Evolutionary conservation across 768 basidiomycete genomes (phyloP), one percentile per base, ranked within the genome.

Genomic region (Mycena olivaceomarginata): DNA sequence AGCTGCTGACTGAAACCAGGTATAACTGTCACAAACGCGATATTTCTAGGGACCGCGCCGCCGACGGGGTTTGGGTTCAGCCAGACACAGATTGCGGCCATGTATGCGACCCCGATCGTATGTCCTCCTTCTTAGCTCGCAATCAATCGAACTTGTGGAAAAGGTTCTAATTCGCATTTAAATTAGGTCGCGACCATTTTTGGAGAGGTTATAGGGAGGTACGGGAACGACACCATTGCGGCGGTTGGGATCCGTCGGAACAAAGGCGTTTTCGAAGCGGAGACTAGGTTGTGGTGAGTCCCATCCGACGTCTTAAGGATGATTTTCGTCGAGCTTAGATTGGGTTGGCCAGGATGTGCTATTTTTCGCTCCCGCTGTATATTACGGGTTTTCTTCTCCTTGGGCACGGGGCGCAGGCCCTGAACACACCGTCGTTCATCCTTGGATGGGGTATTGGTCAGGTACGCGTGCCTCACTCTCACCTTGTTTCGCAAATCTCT

Each of bases 231-330:
- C 67, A 85, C 85, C 82, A 86, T 91, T 46, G 89, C 90, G 82
- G 84, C 86, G 67, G 37, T 83, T 20, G 85, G 82, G 57, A 89
- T 91, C 77, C 85, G 88, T 22, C 78, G 86, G 43, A 90, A 91
- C 79, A 77, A 82, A 0, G 92, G 92, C 63, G 87, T 92, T 59
- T 92, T 92, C 82, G 87, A 88, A 69, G 89, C 92, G 4, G 92
- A 93, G 81, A 87, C 77, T 75, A 86, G 88, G 16, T 67, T 89
- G 31, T 89, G 88, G 88, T 86, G 11, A 31, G 85, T 83, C 11
- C 8, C n/a, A 37, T 60, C 25, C 10, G 12, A 6, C 1, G 16
- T 39, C 2, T 13, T 8, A 31, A 31, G 31, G 31, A 31, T n/a
- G 16, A 18, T 48, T 48, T 43, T 67, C 51, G 22, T 45, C 31